Evolutionary conservation across 495 filamentous ascomycete genomes (phyloP).

Genomic region (Viridothelium virens): DNA sequence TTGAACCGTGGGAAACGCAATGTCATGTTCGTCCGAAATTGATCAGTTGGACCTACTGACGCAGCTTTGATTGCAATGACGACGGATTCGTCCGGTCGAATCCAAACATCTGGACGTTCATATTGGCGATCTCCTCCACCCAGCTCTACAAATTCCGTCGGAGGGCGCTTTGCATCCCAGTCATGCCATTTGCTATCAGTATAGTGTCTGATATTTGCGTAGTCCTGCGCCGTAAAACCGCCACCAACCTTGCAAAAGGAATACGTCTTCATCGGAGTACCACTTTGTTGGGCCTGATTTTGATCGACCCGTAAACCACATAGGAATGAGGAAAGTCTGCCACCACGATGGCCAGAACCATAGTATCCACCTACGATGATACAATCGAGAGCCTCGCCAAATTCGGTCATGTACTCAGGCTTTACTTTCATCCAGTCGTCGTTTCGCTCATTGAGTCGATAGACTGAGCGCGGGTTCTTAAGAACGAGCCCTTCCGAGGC

Average conservation of each 20-base stretch:
- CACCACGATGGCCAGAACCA: constrained; percentile 77
- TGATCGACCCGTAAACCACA: constrained; percentile 76
- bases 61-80: constrained; percentile 90
- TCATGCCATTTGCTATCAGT: constrained; percentile 88
- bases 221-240: constrained; percentile 80
- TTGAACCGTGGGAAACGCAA: constrained; percentile 92
- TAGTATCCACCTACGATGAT: constrained; percentile 90
- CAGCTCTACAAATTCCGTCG: constrained; percentile 71
- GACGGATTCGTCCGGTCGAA: constrained; percentile 77
- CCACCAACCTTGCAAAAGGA: constrained; percentile 97
- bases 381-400: constrained; percentile 86
- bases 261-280: constrained; percentile 65
- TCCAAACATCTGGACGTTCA: constrained; percentile 89
- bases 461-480: constrained; percentile 84
- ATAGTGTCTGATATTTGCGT: constrained; percentile 66
- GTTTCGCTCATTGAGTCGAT: constrained; percentile 82
- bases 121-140: constrained; percentile 60
- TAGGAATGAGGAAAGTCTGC: constrained; percentile 73
- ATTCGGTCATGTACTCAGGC: constrained; percentile 96
- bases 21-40: constrained; percentile 70
- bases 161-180: constrained; percentile 76
- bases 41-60: constrained; percentile 60
- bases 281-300: constrained; percentile 48
- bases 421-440: constrained; percentile 99
- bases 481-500: constrained; percentile 86